These are phyloP conservation scores for Entomortierella lignicola DNA, from an alignment of 192 early-diverging fungal species.

Conservation along the genomic window DNA sequence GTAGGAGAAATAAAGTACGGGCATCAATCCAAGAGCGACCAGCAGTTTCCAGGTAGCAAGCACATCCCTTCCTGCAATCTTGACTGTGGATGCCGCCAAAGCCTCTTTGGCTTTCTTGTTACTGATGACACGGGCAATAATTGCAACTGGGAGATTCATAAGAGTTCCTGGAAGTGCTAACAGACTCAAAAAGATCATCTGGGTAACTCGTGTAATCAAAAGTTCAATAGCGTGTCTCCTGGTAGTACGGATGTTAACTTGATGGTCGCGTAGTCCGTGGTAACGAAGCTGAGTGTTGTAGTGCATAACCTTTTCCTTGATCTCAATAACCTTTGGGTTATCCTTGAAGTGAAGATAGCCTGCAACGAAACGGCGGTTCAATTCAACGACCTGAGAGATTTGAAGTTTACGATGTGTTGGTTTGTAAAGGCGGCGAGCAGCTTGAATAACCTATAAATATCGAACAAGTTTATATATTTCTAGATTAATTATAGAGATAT, in stretches of 20 bases:
- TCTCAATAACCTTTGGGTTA: constrained; percentile 83
- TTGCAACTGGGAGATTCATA: constrained; percentile 66
- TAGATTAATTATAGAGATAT: background rate
- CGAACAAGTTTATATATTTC: background rate
- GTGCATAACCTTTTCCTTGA: constrained; percentile 77
- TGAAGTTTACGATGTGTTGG: constrained; percentile 87
- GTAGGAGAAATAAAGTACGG: constrained; percentile 79
- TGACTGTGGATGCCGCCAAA: constrained; percentile 89
- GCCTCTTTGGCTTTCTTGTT: constrained; percentile 75
- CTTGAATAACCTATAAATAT: constrained; percentile 86
- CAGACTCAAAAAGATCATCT: constrained; percentile 79
- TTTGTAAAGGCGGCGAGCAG: constrained; percentile 91
- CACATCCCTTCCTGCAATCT: constrained; percentile 95
- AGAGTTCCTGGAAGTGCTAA: constrained; percentile 84
- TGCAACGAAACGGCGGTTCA: constrained; percentile 89
- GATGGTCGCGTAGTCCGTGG: constrained; percentile 96
- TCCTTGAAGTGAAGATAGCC: constrained; percentile 88
- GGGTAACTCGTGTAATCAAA: constrained; percentile 74
- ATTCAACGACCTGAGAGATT: constrained; percentile 86
- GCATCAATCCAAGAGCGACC: constrained; percentile 79
- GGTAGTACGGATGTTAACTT: constrained; percentile 86
- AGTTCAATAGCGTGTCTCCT: constrained; percentile 74
- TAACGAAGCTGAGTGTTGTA: constrained; percentile 92
- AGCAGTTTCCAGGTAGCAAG: constrained; percentile 96
- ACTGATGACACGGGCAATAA: constrained; percentile 67